phyloP scores from a whole-genome alignment of 768 basidiomycete genomes.

The Lentinula boryana region DNA sequence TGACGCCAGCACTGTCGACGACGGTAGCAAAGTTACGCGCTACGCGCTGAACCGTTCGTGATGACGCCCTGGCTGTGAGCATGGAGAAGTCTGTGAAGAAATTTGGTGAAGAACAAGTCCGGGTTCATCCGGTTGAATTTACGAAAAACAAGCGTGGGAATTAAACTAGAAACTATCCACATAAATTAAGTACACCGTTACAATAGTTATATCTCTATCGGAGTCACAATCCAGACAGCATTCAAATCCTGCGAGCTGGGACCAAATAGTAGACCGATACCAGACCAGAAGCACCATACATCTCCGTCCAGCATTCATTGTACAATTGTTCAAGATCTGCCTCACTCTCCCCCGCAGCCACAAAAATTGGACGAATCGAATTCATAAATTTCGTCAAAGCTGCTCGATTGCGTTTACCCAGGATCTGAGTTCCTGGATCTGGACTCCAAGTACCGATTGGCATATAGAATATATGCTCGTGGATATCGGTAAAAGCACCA shows the following conservation, averaged over 20 bases:
- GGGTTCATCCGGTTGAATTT: neutral
- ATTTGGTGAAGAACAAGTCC: conserved; percentile 11
- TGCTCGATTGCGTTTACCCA: conserved; percentile 38
- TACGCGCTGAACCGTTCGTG: conserved; percentile 46
- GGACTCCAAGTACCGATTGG: conserved; percentile 54
- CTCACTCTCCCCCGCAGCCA: conserved; percentile 24
- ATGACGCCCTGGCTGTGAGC: conserved; percentile 59
- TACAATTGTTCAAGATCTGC: conserved; percentile 33
- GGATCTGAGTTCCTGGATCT: conserved; percentile 21
- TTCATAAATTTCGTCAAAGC: conserved; percentile 37
- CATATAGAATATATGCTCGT: conserved; percentile 27
- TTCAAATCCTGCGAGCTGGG: conserved; percentile 25
- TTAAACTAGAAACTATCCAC: neutral
- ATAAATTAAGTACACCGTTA: too few relatives aligned
- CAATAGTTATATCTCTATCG: too few relatives aligned
- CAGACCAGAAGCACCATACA: conserved; percentile 40
- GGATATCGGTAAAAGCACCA: conserved; percentile 36
- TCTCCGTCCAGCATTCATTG: conserved; percentile 38
- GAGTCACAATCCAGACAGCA: neutral
- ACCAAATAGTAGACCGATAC: conserved; percentile 44
- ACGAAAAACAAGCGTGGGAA: neutral
- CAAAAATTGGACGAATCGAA: conserved; percentile 43
- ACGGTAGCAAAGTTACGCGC: conserved; percentile 79
- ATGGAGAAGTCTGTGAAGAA: conserved; percentile 33
- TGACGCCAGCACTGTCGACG: conserved; percentile 74